Conservation (phyloP, 225 moss, liverwort and hornwort species). For the Straminergon stramineum region DNA sequence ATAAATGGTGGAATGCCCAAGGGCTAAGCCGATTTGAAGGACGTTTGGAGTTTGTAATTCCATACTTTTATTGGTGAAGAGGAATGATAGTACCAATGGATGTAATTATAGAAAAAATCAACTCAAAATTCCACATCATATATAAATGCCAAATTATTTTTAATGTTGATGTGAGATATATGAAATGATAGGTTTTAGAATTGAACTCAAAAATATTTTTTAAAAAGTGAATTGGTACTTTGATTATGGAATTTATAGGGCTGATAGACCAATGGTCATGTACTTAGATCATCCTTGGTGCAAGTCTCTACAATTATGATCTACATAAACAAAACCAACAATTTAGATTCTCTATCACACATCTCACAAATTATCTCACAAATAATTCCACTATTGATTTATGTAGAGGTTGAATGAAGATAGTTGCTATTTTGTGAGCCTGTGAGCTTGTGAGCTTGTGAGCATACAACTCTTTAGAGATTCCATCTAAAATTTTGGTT, state of each 20-base stretch:
- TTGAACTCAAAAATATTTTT: not conserved
- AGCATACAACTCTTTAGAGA: too few species aligned
- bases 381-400: not conserved
- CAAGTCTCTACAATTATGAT: not conserved
- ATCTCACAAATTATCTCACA: fast-evolving
- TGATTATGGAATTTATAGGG: not conserved
- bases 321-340: not conserved
- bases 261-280: too few species aligned
- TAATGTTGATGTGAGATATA: not conserved
- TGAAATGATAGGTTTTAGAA: not conserved
- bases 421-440: too few species aligned
- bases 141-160: not conserved
- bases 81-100: fast-evolving
- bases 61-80: not conserved
- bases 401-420: not conserved
- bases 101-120: not conserved
- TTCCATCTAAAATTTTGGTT: too few species aligned
- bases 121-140: not conserved
- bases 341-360: not conserved
- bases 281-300: not conserved
- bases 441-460: too few species aligned
- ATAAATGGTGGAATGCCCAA: too few species aligned
- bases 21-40: too few species aligned
- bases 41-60: not conserved
- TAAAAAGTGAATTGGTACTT: not conserved